Evolutionary conservation across 129 eudicot species (phyloP), one percentile per base, ranked within the genome.

Genomic region (Oenanthe sinensis): DNA sequence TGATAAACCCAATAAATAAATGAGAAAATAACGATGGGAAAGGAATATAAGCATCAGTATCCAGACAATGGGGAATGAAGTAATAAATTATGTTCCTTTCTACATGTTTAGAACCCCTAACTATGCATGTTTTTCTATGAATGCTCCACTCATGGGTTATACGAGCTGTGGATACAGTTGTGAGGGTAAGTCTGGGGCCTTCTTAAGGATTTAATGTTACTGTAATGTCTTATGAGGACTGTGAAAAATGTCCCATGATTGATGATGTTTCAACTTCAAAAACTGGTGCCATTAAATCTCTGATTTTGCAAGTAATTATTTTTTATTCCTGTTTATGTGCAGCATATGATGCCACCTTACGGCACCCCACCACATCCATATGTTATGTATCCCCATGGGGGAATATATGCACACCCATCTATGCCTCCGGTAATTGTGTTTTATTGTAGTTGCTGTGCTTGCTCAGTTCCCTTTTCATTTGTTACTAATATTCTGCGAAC

Each of bases 391-490:
- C 91, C 93, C 58, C 98, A 86, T 88, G 97, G 97, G 84, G 95
- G 94, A 76, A 83, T 94, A 58, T 94, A 91, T 81, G 87, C 93
- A 37, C 98, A 91, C 87, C 98, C 98, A 76, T 85, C 97, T 70
- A 89, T 93, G 77, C 90, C 96, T 81, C 96, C 96, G 92, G 98
- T 95, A 91, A 75, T 79, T 78, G 50, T 79, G 26, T 36, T 48
- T 48, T 77, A 40, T 72, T 85, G 26, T 67, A 45, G 6, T 52
- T 77, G 39, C n/a, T 62, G 46, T 78, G 44, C 46, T 76, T n/a
- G 47, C 49, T 8, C 65, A 39, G 17, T 75, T 78, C 16, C 58
- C 47, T 44, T 58, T 14, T 58, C 46, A 6, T 37, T 54, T 60
- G 22, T 67, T 45, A 73, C 75, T 87, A 80, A 89, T 20, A 65